Conservation (phyloP, 345 rosid genomes). For the Heritiera fomes region DNA sequence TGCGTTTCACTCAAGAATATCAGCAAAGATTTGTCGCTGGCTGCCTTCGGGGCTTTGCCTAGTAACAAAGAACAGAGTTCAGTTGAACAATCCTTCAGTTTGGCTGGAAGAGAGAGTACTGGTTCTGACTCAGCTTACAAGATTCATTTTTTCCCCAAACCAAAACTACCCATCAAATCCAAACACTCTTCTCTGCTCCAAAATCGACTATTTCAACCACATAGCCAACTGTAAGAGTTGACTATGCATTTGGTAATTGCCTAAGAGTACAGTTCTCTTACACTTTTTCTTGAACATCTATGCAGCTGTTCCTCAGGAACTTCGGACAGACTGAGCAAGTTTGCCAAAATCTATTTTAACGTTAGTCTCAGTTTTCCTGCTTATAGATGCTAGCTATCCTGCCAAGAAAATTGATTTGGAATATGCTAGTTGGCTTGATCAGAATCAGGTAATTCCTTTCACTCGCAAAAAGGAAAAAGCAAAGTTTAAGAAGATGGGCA, state of each 20-base stretch:
- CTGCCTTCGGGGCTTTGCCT: neutral
- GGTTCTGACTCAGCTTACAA: constrained; percentile 33
- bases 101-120: constrained; percentile 21
- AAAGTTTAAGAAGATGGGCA: neutral
- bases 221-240: neutral
- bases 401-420: constrained; percentile 66
- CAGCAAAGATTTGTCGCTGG: neutral
- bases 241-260: neutral
- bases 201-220: too few relatives aligned
- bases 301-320: constrained; percentile 89
- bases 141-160: constrained; percentile 32
- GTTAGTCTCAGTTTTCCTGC: constrained; percentile 82
- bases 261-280: too few relatives aligned
- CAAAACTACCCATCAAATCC: constrained; percentile 8
- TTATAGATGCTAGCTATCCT: constrained; percentile 92
- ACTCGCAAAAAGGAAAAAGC: neutral
- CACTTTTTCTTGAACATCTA: constrained; percentile 47
- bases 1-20: neutral
- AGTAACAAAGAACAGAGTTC: neutral
- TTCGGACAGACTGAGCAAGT: constrained; percentile 71
- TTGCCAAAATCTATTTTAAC: constrained; percentile 85
- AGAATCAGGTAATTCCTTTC: too few relatives aligned
- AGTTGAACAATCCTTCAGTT: neutral
- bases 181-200: too few relatives aligned
- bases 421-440: too few relatives aligned